Conservation (phyloP, 108 stramenopile genomes). For the Pseudonitzschia pungens region DNA sequence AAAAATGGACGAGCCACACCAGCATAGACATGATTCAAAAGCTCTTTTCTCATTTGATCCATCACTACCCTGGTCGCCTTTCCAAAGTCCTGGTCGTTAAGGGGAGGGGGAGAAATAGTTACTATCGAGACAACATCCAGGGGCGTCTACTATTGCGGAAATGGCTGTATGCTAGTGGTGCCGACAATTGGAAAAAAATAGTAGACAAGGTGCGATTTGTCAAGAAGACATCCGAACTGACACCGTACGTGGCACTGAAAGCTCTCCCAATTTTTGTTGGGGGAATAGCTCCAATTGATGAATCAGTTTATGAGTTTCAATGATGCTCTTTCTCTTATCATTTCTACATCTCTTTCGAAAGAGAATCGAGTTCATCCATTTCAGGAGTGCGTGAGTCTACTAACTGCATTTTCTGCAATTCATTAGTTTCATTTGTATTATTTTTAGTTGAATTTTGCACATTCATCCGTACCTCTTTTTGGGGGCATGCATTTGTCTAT, state of each 20-base stretch:
- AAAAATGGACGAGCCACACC: constrained; percentile 53
- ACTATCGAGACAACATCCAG: constrained; percentile 14
- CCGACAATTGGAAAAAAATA: constrained; percentile 19
- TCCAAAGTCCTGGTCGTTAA: constrained; percentile 49
- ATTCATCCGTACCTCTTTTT: neutral
- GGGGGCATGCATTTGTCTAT: neutral
- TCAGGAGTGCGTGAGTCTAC: neutral
- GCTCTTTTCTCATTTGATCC: constrained; percentile 35
- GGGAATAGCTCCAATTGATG: constrained; percentile 28
- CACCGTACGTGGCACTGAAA: constrained; percentile 39
- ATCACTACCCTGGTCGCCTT: constrained; percentile 72
- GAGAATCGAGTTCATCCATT: no score
- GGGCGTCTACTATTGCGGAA: constrained; percentile 21
- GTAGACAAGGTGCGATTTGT: constrained; percentile 41
- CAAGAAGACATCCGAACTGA: constrained; percentile 34
- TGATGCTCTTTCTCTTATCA: neutral
- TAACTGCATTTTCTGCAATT: neutral
- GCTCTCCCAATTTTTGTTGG: constrained; percentile 52
- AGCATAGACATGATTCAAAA: constrained; percentile 39
- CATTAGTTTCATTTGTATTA: neutral
- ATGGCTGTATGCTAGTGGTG: neutral
- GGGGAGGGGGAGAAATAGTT: constrained; percentile 33
- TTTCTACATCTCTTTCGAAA: neutral
- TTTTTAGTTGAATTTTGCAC: neutral
- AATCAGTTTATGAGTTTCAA: constrained; percentile 22